phyloP scores from a whole-genome alignment of 2,329 filamentous ascomycete species.

The Aspergillus tanneri region DNA sequence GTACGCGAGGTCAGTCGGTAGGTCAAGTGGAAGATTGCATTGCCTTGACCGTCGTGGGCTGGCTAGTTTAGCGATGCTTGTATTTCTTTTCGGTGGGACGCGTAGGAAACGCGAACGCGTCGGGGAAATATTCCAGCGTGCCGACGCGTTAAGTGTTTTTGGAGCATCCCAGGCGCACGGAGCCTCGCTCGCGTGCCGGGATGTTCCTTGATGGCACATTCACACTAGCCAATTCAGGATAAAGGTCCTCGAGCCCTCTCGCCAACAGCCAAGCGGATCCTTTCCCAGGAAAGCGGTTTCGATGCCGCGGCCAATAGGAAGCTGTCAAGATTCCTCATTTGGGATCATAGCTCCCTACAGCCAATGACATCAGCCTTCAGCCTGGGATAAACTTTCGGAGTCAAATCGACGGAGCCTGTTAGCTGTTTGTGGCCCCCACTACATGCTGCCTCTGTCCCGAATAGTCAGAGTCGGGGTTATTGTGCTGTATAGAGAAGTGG shows the following conservation, averaged over 20 bases:
- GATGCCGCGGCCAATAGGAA: conserved; percentile 12
- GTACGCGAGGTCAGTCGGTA: not conserved
- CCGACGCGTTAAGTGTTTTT: conserved; percentile 40
- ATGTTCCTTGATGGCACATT: not conserved
- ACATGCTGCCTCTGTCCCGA: conserved; percentile 11
- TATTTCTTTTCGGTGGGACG: conserved; percentile 20
- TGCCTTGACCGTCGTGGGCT: too few species aligned
- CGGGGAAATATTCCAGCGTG: conserved; percentile 22
- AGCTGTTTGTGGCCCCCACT: conserved; percentile 10
- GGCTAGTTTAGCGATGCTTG: not conserved
- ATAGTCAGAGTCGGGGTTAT: conserved; percentile 5
- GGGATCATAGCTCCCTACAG: conserved; percentile 2
- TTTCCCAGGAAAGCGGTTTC: conserved; percentile 8
- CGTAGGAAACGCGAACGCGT: conserved; percentile 30
- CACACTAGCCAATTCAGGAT: conserved; percentile 11
- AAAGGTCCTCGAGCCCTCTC: conserved; percentile 15
- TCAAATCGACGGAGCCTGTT: conserved; percentile 13
- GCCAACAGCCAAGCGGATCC: conserved; percentile 20
- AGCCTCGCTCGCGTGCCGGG: not conserved
- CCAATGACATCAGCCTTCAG: conserved; percentile 6
- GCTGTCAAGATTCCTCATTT: not conserved
- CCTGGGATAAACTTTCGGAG: conserved; percentile 15
- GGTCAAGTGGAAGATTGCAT: too few species aligned
- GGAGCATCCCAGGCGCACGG: not conserved
- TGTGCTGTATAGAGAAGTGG: not conserved